These are phyloP conservation scores for Candida bentonensis DNA, from an alignment of 805 yeast species.

Conservation along the genomic window DNA sequence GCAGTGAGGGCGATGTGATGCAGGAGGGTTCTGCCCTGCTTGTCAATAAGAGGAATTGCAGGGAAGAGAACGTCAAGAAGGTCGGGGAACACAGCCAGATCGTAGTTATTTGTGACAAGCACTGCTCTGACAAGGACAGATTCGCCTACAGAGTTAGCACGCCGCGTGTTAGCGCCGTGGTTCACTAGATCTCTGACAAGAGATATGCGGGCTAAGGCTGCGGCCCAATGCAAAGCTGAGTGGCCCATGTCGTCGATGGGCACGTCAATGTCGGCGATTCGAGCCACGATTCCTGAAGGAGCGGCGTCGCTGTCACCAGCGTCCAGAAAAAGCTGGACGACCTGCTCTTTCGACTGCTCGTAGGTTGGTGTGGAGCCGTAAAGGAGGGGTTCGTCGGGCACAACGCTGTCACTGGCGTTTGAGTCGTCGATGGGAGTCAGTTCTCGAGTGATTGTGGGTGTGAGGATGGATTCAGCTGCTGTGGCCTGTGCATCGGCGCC, in stretches of 20 bases:
- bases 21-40: slow-evolving; percentile 61
- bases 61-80: slow-evolving; percentile 67
- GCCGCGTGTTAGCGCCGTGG: slow-evolving; percentile 50
- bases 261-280: slow-evolving; percentile 51
- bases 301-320: slow-evolving; percentile 23
- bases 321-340: slow-evolving; percentile 39
- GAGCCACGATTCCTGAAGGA: slow-evolving; percentile 10
- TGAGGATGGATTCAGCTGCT: not conserved
- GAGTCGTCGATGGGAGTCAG: not conserved
- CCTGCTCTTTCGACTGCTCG: slow-evolving; percentile 28
- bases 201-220: slow-evolving; percentile 68
- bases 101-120: slow-evolving; percentile 71
- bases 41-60: slow-evolving; percentile 48
- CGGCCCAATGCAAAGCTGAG: slow-evolving; percentile 90
- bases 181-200: slow-evolving; percentile 57
- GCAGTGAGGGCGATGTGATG: slow-evolving; percentile 80
- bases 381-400: not conserved
- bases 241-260: slow-evolving; percentile 91
- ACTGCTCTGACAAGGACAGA: slow-evolving; percentile 77
- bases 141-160: slow-evolving; percentile 76
- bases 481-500: not conserved
- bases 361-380: slow-evolving; percentile 16
- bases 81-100: slow-evolving; percentile 57
- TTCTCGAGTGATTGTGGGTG: not conserved
- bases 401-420: not conserved